Conservation (phyloP, 2,329 filamentous ascomycete genomes). For the Clathrospora elynae region DNA sequence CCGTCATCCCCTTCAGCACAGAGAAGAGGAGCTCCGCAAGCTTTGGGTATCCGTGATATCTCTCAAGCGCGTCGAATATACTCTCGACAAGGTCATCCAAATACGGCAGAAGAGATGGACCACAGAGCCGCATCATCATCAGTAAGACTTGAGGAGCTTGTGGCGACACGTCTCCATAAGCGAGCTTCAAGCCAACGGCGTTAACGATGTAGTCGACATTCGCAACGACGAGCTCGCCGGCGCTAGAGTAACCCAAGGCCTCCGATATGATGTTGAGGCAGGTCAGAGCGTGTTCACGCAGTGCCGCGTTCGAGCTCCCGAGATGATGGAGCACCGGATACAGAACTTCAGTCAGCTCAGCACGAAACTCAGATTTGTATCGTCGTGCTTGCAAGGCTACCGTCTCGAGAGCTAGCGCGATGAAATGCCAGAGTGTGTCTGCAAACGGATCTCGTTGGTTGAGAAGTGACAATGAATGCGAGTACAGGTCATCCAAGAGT, state of each 20-base stretch:
- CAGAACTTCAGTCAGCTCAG: conserved; percentile 86
- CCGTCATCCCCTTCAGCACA: conserved; percentile 80
- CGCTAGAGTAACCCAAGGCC: conserved; percentile 74
- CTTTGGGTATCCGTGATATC: conserved; percentile 88
- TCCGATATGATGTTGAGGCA: conserved; percentile 79
- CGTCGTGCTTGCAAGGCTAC: conserved; percentile 75
- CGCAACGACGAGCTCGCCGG: conserved; percentile 79
- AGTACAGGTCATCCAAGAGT: conserved; percentile 67
- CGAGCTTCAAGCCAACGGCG: conserved; percentile 84
- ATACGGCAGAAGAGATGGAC: conserved; percentile 80
- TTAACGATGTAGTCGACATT: conserved; percentile 98
- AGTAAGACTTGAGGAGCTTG: conserved; percentile 86
- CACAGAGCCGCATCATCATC: conserved; percentile 93
- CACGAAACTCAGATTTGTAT: conserved; percentile 70
- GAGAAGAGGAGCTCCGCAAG: conserved; percentile 86
- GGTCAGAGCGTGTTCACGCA: conserved; percentile 81
- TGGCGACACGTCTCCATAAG: conserved; percentile 89
- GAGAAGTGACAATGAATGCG: conserved; percentile 68
- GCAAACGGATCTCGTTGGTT: conserved; percentile 49
- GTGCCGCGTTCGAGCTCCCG: conserved; percentile 68
- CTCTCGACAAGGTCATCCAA: conserved; percentile 89
- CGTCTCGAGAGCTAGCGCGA: conserved; percentile 80
- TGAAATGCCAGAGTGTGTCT: conserved; percentile 69
- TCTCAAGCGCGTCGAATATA: conserved; percentile 90
- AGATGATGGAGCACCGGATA: conserved; percentile 92